Base-by-base conservation (phyloP, 164 flowering plant species). In the Amborella trichopoda region DNA sequence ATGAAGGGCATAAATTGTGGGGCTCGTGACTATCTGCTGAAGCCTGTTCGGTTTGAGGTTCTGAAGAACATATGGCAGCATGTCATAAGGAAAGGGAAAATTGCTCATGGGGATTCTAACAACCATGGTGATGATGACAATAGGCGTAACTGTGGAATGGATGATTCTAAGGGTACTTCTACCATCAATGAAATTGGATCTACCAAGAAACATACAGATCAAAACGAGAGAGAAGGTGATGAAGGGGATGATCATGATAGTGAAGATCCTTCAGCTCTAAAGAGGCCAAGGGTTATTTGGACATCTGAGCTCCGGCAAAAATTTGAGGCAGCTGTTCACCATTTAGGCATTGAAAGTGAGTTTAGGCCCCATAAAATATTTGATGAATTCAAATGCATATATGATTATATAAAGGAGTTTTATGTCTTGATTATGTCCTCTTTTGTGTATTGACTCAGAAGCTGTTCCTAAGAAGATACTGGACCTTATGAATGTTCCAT, bases 21-120 rank as follows among this genome's bases (percentile, higher is more conserved):
- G 5, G 76, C 73, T 6, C 44, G 65, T 2, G 76, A 65, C 43
- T 68, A 65, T 41, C 13, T 71, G 23, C 8, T 68, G 33, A 71
- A 71, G 36, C 76, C 76, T 0, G 44, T 64, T 14, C 37, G 64
- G 6, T 23, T 60, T 11, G 61, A 54, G 23, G 68, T 50, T 62
- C 56, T 71, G 23, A 52, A 65, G 53, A 65, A 68, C 50, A 55
- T 71, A 16, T 71, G 76, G 76, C 68, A 65, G 44, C 76, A 71
- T 45, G 76, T 71, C 26, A 24, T 60, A 17, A 56, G 73, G 48
- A 68, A 68, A 52, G 46, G 9, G 10, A 44, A 51, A 12, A 19
- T 28, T 32, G 37, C 33, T 23, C 24, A 38, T 19, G 28, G 36
- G 11, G 50, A 42, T 27, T 45, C 42, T 6, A 38, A 39, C 33